phyloP scores from a whole-genome alignment of 176 grass and related monocot species.

The Avena insularis region DNA sequence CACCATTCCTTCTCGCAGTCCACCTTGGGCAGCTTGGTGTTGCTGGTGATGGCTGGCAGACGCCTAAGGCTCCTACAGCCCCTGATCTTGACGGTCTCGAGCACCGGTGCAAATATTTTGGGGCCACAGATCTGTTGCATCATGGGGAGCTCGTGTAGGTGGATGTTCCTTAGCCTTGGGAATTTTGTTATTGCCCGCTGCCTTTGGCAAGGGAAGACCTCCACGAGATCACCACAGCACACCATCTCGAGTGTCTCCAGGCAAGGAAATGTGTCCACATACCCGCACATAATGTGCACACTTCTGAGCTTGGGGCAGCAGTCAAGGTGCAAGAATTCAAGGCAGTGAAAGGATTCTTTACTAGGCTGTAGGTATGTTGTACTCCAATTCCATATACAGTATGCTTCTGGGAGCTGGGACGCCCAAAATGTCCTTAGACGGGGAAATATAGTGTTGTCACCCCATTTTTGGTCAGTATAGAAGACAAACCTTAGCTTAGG shows the following conservation, averaged over 20 bases:
- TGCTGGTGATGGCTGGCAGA: neutral
- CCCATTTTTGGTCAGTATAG: accelerated
- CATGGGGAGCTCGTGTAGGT: neutral
- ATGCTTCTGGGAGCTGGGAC: neutral
- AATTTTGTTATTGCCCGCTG: neutral
- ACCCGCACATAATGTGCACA: neutral
- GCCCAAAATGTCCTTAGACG: neutral
- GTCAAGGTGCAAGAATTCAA: neutral
- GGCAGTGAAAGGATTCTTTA: accelerated
- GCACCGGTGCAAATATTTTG: neutral
- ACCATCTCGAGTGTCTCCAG: constrained; percentile 32
- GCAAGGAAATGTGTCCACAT: accelerated
- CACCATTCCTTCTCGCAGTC: constrained; percentile 45
- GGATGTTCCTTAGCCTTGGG: neutral
- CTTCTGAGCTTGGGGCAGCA: neutral
- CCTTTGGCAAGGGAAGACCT: neutral
- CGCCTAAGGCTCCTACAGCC: constrained; percentile 34
- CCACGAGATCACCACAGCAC: neutral
- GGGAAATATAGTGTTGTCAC: accelerated
- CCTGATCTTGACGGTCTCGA: neutral
- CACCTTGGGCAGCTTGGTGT: neutral
- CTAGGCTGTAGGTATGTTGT: accelerated
- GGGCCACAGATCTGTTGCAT: neutral
- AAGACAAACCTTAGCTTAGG: neutral
- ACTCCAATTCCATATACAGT: neutral